A percentile compares a stretch with the other conserved stretches of the same genome.
These are phyloP conservation scores for Cucumis cinereus DNA, from an alignment of 306 rosid species.

Conservation along the genomic window DNA sequence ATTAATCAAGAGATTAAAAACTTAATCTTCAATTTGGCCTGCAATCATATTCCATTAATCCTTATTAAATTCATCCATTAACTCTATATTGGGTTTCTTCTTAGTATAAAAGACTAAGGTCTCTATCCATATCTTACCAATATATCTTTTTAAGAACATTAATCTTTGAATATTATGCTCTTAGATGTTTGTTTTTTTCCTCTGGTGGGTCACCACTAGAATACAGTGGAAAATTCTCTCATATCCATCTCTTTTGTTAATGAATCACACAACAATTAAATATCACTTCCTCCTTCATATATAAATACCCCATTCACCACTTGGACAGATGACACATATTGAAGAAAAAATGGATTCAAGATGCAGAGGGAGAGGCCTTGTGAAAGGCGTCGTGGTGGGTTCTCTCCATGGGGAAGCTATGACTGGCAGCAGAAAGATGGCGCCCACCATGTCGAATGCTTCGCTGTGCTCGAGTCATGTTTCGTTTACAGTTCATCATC, in stretches of 20 bases:
- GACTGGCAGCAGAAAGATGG: background rate
- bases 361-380: background rate
- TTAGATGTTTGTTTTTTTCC: background rate
- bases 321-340: background rate
- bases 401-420: background rate
- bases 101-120: background rate
- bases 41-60: background rate
- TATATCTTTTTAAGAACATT: background rate
- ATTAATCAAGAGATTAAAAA: background rate
- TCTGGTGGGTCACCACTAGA: background rate
- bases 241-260: background rate
- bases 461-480: background rate
- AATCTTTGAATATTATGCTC: conserved; percentile 6
- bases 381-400: background rate
- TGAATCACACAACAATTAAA: background rate
- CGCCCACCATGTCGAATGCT: background rate
- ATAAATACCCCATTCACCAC: background rate
- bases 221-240: background rate
- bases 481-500: background rate
- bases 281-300: background rate
- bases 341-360: background rate
- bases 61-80: background rate
- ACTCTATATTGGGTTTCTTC: background rate
- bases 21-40: background rate
- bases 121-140: background rate